A percentile compares a stretch with the other conserved stretches of the same genome.
Evolutionary conservation across 345 rosid species (phyloP).

Genomic region (Triadica sebifera): DNA sequence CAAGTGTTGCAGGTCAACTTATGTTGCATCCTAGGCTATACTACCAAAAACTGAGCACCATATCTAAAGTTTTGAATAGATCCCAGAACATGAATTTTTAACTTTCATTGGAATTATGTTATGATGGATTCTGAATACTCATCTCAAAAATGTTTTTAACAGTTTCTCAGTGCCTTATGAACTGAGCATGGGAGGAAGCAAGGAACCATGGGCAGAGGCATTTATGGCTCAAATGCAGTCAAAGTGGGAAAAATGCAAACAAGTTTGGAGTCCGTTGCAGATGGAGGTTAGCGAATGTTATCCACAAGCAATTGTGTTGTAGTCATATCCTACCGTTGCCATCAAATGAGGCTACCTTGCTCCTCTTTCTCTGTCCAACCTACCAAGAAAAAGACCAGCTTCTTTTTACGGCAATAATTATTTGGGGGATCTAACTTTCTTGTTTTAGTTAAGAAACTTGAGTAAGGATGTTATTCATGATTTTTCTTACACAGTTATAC

Average conservation of each 20-base stretch:
- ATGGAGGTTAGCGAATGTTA: conserved; percentile 79
- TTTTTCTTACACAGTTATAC: not conserved
- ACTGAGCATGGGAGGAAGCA: conserved; percentile 76
- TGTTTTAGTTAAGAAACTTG: not conserved
- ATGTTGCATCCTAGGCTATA: not conserved
- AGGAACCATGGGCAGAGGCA: conserved; percentile 70
- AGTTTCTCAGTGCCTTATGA: conserved; percentile 93
- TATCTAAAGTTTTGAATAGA: not conserved
- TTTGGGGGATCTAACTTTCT: not conserved
- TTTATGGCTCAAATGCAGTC: conserved; percentile 50
- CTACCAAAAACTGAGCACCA: too few relatives aligned
- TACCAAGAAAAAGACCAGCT: not conserved
- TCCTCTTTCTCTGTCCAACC: not conserved
- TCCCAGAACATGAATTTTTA: not conserved
- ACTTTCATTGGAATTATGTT: not conserved
- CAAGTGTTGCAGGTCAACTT: not conserved
- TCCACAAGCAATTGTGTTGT: conserved; percentile 82
- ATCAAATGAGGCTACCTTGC: too few relatives aligned
- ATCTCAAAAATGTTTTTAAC: conserved; percentile 10
- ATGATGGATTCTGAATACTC: not conserved
- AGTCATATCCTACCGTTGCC: not conserved
- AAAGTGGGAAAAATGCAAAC: conserved; percentile 62
- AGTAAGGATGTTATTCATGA: too few relatives aligned
- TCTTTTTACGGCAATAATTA: not conserved
- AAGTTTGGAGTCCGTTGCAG: conserved; percentile 56